Evolutionary conservation across 169 alveolate genomes (phyloP).

Genomic region (Neospora caninum): DNA sequence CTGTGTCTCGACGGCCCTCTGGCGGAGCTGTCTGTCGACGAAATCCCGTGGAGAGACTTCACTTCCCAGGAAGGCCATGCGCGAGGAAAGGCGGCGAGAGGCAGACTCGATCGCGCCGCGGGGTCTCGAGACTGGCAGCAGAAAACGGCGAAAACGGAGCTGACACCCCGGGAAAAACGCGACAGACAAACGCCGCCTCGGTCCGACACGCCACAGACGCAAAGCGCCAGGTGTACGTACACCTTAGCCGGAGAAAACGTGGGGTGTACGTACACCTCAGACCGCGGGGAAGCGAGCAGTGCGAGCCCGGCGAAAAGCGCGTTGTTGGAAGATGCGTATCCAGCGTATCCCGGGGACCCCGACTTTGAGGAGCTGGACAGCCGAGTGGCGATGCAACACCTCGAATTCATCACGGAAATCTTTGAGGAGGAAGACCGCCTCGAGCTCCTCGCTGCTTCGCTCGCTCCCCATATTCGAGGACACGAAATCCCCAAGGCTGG

Average conservation of each 20-base stretch:
- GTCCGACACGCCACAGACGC: not conserved
- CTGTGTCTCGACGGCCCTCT: conserved; percentile 5
- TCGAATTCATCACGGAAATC: conserved; percentile 17
- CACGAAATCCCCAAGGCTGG: conserved; percentile 14
- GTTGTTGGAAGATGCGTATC: not conserved
- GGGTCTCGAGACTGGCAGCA: not conserved
- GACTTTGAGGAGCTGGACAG: not conserved
- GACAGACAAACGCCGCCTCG: not conserved
- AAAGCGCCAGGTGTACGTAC: too few relatives aligned
- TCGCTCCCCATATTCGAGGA: conserved; percentile 27
- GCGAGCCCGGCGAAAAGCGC: not conserved
- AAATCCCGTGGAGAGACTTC: conserved; percentile 23
- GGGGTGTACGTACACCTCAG: not conserved
- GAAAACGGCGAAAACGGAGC: not conserved
- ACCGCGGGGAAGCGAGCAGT: not conserved
- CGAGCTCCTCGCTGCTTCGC: conserved; percentile 30
- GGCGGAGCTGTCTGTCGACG: not conserved
- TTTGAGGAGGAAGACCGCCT: not conserved
- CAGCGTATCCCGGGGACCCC: not conserved
- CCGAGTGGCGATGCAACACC: not conserved
- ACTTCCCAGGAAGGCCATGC: not conserved
- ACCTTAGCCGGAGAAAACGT: too few relatives aligned
- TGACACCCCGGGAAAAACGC: not conserved
- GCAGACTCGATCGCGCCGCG: not conserved
- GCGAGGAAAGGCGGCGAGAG: not conserved